Evolutionary conservation across 441 rosid species (phyloP), one percentile per base, ranked within the genome.

Genomic region (Erodium chrysanthum): DNA sequence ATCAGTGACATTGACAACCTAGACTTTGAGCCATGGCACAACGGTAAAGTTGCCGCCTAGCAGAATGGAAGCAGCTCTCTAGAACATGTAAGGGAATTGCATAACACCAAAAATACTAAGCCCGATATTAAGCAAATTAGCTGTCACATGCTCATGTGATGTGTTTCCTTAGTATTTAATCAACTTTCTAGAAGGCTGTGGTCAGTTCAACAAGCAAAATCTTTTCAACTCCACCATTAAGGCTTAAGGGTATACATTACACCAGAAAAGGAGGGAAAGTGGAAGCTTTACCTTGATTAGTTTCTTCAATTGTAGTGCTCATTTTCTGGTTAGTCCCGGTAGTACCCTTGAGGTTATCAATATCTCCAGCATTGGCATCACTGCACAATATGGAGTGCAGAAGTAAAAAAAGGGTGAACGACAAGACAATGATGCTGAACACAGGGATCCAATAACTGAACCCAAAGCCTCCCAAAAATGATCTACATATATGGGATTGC

Each of bases 231-330:
- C 3, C n/a, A n/a, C 52, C 52, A 46, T 14, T n/a, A 46, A 46
- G 52, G 52, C 3, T 46, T 11, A 46, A 15, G 52, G 52, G 6
- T 15, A 48, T 48, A 7, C 20, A 48, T 17, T 48, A 48, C 5
- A 15, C 56, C 56, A 48, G 56, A 48, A 48, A 48, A 15, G 56
- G 56, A n/a, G 52, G 52, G 15, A 46, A 12, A 46, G 52, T 11
- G 52, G 14, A 48, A 48, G 20, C 56, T 71, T 80, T 74, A 83
- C 91, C 89, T 69, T 69, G 81, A 27, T 66, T 42, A 66, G 74
- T 64, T 64, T 31, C 76, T 71, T 59, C 78, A 6, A 52, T 64
- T 12, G 25, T 31, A 20, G 72, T 69, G 70, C 75, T 72, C 61
- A 63, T 31, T 18, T 72, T 79, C 71, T 75, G 77, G 66, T 66